These are phyloP conservation scores for Fagopyrum tataricum DNA, from an alignment of 148 eudicot species.

Conservation along the genomic window DNA sequence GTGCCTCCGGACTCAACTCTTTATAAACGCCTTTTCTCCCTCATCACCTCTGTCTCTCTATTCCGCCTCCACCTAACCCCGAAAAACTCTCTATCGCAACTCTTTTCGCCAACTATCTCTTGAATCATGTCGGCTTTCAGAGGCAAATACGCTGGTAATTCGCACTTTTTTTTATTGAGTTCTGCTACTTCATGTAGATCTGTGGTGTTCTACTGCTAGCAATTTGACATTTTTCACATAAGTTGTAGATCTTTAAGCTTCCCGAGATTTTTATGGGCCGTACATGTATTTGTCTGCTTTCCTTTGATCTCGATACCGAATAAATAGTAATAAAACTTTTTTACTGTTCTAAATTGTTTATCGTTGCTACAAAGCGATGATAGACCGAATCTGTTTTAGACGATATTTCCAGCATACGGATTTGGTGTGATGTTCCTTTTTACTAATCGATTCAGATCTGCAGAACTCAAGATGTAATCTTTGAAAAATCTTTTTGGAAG, in stretches of 20 bases:
- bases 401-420: not conserved
- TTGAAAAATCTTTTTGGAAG: not conserved
- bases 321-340: not conserved
- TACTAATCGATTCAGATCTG: slow-evolving; percentile 4
- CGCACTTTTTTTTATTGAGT: not conserved
- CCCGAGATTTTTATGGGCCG: not conserved
- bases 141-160: slow-evolving; percentile 21
- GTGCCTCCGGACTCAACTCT: not conserved
- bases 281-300: not conserved
- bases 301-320: not conserved
- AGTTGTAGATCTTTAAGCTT: not conserved
- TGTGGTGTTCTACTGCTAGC: not conserved
- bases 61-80: slow-evolving; percentile 3
- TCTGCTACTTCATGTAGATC: not conserved
- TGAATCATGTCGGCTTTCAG: slow-evolving; percentile 16
- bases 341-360: not conserved
- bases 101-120: not conserved
- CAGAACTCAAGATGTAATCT: not conserved
- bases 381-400: not conserved
- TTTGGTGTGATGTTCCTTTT: not conserved
- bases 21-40: slow-evolving; percentile 1
- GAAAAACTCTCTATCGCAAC: slow-evolving; percentile 1
- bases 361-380: not conserved
- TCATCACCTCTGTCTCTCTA: not conserved
- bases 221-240: not conserved